Percentiles rank a stretch among this genome's conserved stretches.
These are phyloP conservation scores for Batrachochytrium dendrobatidis DNA, from an alignment of 371 early-diverging fungal genomes.

Conservation along the genomic window DNA sequence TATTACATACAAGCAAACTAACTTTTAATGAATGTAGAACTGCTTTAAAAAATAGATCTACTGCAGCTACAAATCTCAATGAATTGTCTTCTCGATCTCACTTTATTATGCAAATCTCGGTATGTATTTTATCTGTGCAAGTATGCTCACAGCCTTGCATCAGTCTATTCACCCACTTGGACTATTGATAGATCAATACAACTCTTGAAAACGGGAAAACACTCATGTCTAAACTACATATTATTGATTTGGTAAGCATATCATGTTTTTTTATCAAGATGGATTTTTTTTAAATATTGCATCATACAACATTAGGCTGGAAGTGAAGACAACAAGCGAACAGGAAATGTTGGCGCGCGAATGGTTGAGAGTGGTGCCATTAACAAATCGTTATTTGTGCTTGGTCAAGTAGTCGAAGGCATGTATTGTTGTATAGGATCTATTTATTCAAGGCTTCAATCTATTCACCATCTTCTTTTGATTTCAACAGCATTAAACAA, in stretches of 20 bases:
- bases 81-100: slow-evolving; percentile 87
- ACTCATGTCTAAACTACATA: slow-evolving; percentile 18
- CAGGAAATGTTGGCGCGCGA: slow-evolving; percentile 42
- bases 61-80: slow-evolving; percentile 92
- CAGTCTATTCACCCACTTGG: background rate
- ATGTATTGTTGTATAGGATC: slow-evolving; percentile 46
- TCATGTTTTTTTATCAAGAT: background rate
- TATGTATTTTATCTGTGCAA: slow-evolving; percentile 33
- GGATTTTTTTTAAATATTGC: too few species aligned
- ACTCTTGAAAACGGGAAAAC: background rate
- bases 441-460: background rate
- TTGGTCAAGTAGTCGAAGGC: slow-evolving; percentile 52
- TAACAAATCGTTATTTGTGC: slow-evolving; percentile 88
- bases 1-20: too few species aligned
- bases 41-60: slow-evolving; percentile 53
- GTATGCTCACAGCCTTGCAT: background rate
- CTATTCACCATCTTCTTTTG: too few species aligned
- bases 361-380: slow-evolving; percentile 47
- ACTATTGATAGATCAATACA: background rate
- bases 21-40: slow-evolving; percentile 2
- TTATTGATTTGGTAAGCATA: slow-evolving; percentile 21
- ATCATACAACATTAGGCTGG: slow-evolving; percentile 8
- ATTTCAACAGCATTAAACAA: slow-evolving; percentile 16
- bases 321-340: slow-evolving; percentile 61
- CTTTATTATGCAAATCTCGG: slow-evolving; percentile 24